Conservation (phyloP, 108 stramenopile genomes). For the Cyclotella atomus region DNA sequence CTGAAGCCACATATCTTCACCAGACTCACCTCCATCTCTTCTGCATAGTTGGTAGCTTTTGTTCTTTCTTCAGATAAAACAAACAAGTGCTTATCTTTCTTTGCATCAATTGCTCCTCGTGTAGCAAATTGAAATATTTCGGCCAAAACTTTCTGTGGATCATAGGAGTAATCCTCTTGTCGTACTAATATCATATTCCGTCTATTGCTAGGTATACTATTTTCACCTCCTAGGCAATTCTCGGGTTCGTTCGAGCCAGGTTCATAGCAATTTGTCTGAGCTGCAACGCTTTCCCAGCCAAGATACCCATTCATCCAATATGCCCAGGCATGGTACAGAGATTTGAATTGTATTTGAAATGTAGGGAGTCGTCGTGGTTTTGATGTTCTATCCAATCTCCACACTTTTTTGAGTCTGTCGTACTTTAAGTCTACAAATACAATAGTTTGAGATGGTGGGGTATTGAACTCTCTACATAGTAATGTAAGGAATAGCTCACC, state of each 20-base stretch:
- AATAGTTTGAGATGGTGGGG: too few species aligned
- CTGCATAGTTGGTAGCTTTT: not conserved
- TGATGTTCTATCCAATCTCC: constrained; percentile 7
- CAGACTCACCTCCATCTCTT: constrained; percentile 14
- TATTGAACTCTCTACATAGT: too few species aligned
- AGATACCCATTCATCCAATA: constrained; percentile 31
- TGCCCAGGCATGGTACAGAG: constrained; percentile 23
- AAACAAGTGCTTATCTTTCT: constrained; percentile 13
- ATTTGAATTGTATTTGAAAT: constrained; percentile 16
- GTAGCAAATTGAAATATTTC: constrained; percentile 31
- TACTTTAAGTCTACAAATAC: constrained; percentile 3
- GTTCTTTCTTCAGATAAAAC: not conserved
- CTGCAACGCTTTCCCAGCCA: constrained; percentile 15
- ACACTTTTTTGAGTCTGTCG: not conserved
- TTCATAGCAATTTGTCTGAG: constrained; percentile 20
- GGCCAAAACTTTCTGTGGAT: constrained; percentile 21
- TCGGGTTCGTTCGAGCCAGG: not conserved
- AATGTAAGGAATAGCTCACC: too few species aligned
- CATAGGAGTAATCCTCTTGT: constrained; percentile 23
- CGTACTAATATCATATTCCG: constrained; percentile 29
- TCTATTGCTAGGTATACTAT: constrained; percentile 3
- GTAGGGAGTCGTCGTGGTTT: constrained; percentile 22
- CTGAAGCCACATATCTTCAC: not conserved
- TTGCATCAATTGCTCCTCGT: constrained; percentile 17
- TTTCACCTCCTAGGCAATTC: constrained; percentile 28